A percentile compares a stretch with the other conserved stretches of the same genome.
phyloP scores from a whole-genome alignment of 805 yeast genomes.

The Kazachstania bromeliacearum region DNA sequence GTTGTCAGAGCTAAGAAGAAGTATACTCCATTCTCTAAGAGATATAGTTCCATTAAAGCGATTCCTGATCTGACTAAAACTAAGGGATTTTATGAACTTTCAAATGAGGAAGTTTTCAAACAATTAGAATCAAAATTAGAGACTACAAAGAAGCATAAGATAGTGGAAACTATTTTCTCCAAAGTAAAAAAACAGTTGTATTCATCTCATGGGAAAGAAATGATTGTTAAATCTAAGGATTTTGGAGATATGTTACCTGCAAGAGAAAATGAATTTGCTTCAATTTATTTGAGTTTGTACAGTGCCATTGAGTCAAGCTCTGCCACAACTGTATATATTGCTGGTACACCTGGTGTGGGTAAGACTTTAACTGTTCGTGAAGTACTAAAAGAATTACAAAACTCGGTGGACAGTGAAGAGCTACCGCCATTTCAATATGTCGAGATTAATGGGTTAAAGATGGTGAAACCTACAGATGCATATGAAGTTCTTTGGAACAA shows the following conservation, averaged over 20 bases:
- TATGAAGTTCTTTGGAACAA: slow-evolving; percentile 79
- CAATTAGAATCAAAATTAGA: slow-evolving; percentile 25
- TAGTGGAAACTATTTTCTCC: slow-evolving; percentile 28
- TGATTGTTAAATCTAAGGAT: slow-evolving; percentile 31
- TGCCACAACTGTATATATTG: slow-evolving; percentile 80
- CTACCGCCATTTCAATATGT: slow-evolving; percentile 53
- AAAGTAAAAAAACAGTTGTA: slow-evolving; percentile 29
- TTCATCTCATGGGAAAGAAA: slow-evolving; percentile 35
- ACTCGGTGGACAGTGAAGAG: slow-evolving; percentile 31
- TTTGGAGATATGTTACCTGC: slow-evolving; percentile 60
- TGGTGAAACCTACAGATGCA: slow-evolving; percentile 68
- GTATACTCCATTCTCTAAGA: slow-evolving; percentile 23
- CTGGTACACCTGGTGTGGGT: slow-evolving; percentile 98
- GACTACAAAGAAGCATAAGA: slow-evolving; percentile 33
- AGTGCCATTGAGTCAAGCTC: slow-evolving; percentile 58
- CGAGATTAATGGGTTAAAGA: slow-evolving; percentile 86
- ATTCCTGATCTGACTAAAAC: slow-evolving; percentile 25
- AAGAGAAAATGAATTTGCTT: slow-evolving; percentile 72
- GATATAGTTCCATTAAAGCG: slow-evolving; percentile 19
- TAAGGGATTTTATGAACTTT: slow-evolving; percentile 20
- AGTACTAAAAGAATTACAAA: slow-evolving; percentile 60
- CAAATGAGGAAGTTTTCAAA: slow-evolving; percentile 15
- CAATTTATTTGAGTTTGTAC: slow-evolving; percentile 59
- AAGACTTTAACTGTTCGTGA: slow-evolving; percentile 90
- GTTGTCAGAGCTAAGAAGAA: slow-evolving; percentile 26